Conservation (phyloP, 805 yeast genomes). For the Kodamaea leandrae region DNA sequence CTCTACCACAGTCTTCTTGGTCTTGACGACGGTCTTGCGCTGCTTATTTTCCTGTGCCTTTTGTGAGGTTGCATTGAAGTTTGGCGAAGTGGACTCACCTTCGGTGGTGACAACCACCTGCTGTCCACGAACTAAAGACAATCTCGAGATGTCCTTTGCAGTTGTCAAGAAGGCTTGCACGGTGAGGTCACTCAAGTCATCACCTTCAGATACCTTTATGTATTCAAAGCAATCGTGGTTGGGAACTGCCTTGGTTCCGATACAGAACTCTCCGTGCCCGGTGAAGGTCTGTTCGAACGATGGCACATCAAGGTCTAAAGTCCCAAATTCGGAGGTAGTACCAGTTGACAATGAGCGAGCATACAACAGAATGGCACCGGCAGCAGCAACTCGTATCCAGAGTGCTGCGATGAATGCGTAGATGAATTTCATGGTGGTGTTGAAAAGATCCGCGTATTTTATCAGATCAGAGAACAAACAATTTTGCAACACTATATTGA, state of each 20-base stretch:
- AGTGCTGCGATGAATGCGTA: neutral
- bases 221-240: constrained; percentile 33
- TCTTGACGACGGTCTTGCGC: constrained; percentile 14
- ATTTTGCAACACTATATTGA: too few species aligned
- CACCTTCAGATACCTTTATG: constrained; percentile 2
- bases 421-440: neutral
- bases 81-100: constrained; percentile 26
- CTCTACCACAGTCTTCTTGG: constrained; percentile 18
- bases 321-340: constrained; percentile 2
- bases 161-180: constrained; percentile 7
- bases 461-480: too few species aligned
- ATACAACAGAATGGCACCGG: constrained; percentile 6
- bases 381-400: neutral
- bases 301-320: constrained; percentile 4
- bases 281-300: neutral
- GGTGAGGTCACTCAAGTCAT: constrained; percentile 1
- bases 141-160: constrained; percentile 1
- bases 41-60: constrained; percentile 10
- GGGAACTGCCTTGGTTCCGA: constrained; percentile 32
- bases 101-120: constrained; percentile 8
- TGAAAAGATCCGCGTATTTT: neutral
- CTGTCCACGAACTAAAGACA: constrained; percentile 7
- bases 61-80: constrained; percentile 17
- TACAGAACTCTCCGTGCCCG: constrained; percentile 19
- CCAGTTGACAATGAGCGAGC: constrained; percentile 3